Base-by-base conservation (phyloP, 495 filamentous ascomycete species). In the Penicillium robsamsonii region DNA sequence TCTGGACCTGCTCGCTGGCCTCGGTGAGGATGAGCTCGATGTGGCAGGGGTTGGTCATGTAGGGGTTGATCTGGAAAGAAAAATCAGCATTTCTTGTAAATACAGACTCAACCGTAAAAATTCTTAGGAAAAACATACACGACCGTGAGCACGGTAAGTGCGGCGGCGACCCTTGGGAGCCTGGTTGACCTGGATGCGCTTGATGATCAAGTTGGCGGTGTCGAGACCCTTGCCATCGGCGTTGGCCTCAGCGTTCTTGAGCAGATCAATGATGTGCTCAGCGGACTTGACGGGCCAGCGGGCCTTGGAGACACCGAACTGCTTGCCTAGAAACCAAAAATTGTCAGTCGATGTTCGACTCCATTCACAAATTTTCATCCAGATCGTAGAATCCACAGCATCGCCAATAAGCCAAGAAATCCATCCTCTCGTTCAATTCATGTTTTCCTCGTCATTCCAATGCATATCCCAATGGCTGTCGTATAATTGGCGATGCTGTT, bases 111-210 rank as follows among this genome's bases (percentile, higher is more conserved):
- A 12, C 17, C 12, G 22, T 12, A 31, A 5, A 12, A 22, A 22
- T 22, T 52, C 4, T 33, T 10, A 13, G 24, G 24, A 3, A 48
- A 43, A 63, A 88, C 94, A 69, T 96, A 98, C 94, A 84, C 92
- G 89, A 85, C 94, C 94, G 82, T 99, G 94, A 59, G 95, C 95
- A 84, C 94, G 91, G 86, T 97, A 99, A 69, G 94, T 99, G 69
- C 94, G 87, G 77, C 94, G 85, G 71, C 94, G 84, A 80, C 96
- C 91, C 86, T 97, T 97, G 68, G 94, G 94, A 58, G 94, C 94
- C 82, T 99, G 94, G 86, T 97, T 97, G 81, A 97, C 95, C 80
- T 97, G 94, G 80, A 99, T 97, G 84, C 96, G 94, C 88, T 96
- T 95, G 76, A 99, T 89, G 69, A 96, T 80, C 61, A 99, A 84